Base-by-base conservation (phyloP, 768 basidiomycete species). In the Clavulina sp. region DNA sequence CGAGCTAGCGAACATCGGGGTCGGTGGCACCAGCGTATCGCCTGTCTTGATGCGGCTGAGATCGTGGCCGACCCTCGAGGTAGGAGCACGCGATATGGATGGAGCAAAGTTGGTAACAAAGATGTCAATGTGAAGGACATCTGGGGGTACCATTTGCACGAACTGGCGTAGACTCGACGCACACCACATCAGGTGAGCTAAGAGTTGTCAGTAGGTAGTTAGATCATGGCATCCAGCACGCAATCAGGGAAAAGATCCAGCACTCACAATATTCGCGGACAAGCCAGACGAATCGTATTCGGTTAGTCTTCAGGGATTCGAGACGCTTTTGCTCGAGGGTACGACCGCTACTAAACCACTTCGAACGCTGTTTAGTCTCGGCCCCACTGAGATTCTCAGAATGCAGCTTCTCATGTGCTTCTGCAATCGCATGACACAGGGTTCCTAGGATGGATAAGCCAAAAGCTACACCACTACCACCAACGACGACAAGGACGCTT, bases 131-230 rank as follows among this genome's bases (percentile, higher is more conserved):
- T 80, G 74, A 3, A 86, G 68, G 43, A 65, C 59, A 48, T 67
- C 58, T 63, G 58, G 29, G 3, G 74, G 69, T 28, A 78, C 67
- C 60, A 79, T 69, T 30, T 71, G 66, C 60, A 73, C 70, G 63
- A 80, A 85, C 18, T 69, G 69, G n/a, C 76, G 73, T 32, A 86
- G 61, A 47, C 73, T 66, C 5, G 76, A 68, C 2, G 84, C 81
- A 53, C 80, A 77, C 84, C 84, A 86, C 51, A 80, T 76, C 29
- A 86, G 68, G 56, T 86, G 81, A 19, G 78, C 82, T 84, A 28
- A 29, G 26, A 38, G 43, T 16, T 46, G 43, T n/a, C n/a, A 24
- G 43, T 26, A 24, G 13, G 43, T 9, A 46, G 1, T 13, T 26
- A 16, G n/a, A n/a, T n/a, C n/a, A n/a, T n/a, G n/a, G n/a, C n/a